Conservation (phyloP, 352 stramenopile genomes). For the Globisporangium spinosum region DNA sequence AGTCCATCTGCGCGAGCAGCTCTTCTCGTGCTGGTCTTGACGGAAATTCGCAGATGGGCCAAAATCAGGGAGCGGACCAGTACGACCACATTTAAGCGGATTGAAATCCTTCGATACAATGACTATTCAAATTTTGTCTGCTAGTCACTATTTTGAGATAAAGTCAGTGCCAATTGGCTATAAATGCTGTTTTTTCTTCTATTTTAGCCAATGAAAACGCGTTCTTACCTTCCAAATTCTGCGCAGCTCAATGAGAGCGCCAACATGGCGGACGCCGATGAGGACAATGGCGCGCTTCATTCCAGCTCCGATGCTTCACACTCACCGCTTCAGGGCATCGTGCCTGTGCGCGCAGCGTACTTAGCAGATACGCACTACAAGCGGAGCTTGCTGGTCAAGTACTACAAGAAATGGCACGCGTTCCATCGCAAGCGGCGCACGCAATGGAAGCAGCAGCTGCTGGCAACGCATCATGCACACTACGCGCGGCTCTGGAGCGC, state of each 20-base stretch:
- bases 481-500: slow-evolving; percentile 16
- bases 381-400: not conserved
- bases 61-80: not conserved
- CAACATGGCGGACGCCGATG: not conserved
- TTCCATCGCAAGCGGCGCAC: slow-evolving; percentile 1
- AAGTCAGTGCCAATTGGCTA: not conserved
- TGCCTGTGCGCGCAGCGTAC: not conserved
- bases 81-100: not conserved
- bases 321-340: not conserved
- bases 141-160: not conserved
- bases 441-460: slow-evolving; percentile 14
- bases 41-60: too few relatives aligned
- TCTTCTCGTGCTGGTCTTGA: slow-evolving; percentile 23
- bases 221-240: not conserved
- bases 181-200: not conserved
- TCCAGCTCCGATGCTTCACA: not conserved
- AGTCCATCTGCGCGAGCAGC: slow-evolving; percentile 10
- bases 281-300: not conserved
- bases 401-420: not conserved
- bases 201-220: not conserved
- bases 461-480: slow-evolving; percentile 15
- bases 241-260: not conserved
- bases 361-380: not conserved
- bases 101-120: not conserved
- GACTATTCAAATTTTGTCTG: not conserved